Percentiles rank a stretch among this genome's conserved stretches.
Evolutionary conservation across 495 filamentous ascomycete species (phyloP).

Genomic region (Mytilinidion resinicola): DNA sequence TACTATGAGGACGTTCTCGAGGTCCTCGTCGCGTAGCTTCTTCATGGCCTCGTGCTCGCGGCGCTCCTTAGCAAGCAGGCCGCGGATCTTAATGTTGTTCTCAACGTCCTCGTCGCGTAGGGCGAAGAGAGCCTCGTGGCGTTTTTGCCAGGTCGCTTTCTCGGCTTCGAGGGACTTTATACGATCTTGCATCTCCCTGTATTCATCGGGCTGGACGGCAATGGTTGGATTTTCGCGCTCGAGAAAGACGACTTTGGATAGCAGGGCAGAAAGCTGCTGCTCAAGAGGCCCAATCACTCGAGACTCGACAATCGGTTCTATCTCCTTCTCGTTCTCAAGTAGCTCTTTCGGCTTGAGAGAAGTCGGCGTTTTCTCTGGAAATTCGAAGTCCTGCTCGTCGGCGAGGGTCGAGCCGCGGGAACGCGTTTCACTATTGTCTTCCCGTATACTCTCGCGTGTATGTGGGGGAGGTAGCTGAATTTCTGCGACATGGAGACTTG

Average conservation of each 20-base stretch:
- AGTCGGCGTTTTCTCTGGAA: conserved; percentile 29
- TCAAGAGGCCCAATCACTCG: conserved; percentile 21
- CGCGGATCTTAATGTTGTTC: conserved; percentile 32
- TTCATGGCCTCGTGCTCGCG: conserved; percentile 30
- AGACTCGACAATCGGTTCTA: neutral
- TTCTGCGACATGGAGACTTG: neutral
- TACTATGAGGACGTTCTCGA: conserved; percentile 29
- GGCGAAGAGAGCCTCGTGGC: conserved; percentile 32
- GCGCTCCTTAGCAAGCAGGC: conserved; percentile 32
- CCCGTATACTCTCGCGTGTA: neutral
- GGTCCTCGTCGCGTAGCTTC: conserved; percentile 33
- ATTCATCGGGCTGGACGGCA: conserved; percentile 27
- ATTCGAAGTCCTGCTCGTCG: conserved; percentile 26
- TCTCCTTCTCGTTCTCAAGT: neutral
- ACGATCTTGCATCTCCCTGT: conserved; percentile 16
- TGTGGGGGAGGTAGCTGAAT: conserved; percentile 5
- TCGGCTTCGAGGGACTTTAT: conserved; percentile 22
- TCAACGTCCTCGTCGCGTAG: conserved; percentile 35
- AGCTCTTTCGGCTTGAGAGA: conserved; percentile 10
- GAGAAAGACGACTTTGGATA: conserved; percentile 26
- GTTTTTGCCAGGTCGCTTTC: conserved; percentile 26
- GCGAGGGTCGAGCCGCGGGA: conserved; percentile 24
- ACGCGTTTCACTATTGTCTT: conserved; percentile 21
- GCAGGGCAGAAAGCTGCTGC: conserved; percentile 22
- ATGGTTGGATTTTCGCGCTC: conserved; percentile 28